These are phyloP conservation scores for Talaromyces sp. DNA, from an alignment of 2,329 filamentous ascomycete species.

Conservation along the genomic window DNA sequence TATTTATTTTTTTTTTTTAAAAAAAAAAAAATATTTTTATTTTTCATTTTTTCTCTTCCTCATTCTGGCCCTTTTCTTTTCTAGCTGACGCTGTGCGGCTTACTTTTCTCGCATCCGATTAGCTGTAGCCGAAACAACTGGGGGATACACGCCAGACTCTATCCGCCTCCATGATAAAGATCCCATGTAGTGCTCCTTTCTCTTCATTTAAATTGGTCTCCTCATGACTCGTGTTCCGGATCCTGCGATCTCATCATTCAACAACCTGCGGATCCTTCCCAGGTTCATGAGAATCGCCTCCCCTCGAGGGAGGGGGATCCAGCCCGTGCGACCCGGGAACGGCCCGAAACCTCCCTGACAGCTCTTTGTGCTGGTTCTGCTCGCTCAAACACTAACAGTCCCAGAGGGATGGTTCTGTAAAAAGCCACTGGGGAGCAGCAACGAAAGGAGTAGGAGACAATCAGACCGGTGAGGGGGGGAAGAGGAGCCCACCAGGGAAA, in stretches of 20 bases:
- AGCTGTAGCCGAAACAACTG: neutral
- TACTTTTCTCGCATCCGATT: neutral
- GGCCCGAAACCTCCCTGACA: slow-evolving; percentile 28
- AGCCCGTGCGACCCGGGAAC: slow-evolving; percentile 21
- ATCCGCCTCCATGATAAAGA: no score
- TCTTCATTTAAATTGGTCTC: no score
- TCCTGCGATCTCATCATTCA: no score
- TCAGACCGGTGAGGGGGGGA: neutral
- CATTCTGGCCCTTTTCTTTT: neutral
- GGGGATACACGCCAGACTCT: neutral
- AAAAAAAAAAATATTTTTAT: no score
- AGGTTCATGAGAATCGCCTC: no score
- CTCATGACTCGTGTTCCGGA: no score
- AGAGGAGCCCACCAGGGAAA: no score
- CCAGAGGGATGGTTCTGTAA: slow-evolving; percentile 9
- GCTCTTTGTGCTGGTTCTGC: slow-evolving; percentile 15
- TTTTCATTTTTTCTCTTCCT: neutral
- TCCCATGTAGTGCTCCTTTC: no score
- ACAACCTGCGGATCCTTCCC: no score
- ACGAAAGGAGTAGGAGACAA: neutral
- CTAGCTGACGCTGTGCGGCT: neutral
- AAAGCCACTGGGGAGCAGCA: slow-evolving; percentile 14
- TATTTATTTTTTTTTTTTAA: neutral
- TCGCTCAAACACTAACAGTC: slow-evolving; percentile 1
- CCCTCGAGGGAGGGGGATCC: neutral